Evolutionary conservation across 148 eudicot species (phyloP).

Genomic region (Rhododendron mucronatum): DNA sequence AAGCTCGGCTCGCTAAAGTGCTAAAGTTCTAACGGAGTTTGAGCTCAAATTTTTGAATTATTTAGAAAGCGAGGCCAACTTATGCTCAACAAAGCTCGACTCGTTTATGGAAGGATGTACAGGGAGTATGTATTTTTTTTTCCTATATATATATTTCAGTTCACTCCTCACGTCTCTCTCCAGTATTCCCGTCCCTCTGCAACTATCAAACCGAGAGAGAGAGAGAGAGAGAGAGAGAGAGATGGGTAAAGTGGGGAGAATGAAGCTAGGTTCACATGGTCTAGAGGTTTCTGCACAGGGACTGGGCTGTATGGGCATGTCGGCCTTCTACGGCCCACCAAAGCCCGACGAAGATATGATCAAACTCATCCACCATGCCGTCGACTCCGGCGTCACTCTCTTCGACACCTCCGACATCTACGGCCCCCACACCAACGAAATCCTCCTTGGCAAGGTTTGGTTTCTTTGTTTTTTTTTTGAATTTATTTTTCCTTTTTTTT

Average conservation of each 20-base stretch:
- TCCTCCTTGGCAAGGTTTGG: neutral
- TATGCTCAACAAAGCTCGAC: no score
- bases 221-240: no score
- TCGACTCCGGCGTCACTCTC: neutral
- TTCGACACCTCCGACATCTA: slow-evolving; percentile 2
- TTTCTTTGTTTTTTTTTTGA: neutral
- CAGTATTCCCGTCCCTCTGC: no score
- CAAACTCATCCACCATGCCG: neutral
- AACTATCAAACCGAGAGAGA: no score
- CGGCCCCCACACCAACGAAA: neutral
- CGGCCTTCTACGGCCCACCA: neutral
- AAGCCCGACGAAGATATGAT: neutral
- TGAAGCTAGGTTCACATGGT: neutral
- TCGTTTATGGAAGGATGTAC: no score
- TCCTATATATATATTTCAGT: no score
- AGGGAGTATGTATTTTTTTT: no score
- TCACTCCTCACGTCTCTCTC: no score
- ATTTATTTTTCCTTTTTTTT: neutral
- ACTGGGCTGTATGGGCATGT: neutral
- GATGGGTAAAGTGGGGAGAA: neutral
- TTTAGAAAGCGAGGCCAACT: no score
- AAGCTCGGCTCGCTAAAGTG: no score
- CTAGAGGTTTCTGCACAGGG: neutral
- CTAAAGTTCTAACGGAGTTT: no score
- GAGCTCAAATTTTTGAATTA: no score